These are phyloP conservation scores for Ogataea methanolica DNA, from an alignment of 805 yeast genomes.

Conservation along the genomic window DNA sequence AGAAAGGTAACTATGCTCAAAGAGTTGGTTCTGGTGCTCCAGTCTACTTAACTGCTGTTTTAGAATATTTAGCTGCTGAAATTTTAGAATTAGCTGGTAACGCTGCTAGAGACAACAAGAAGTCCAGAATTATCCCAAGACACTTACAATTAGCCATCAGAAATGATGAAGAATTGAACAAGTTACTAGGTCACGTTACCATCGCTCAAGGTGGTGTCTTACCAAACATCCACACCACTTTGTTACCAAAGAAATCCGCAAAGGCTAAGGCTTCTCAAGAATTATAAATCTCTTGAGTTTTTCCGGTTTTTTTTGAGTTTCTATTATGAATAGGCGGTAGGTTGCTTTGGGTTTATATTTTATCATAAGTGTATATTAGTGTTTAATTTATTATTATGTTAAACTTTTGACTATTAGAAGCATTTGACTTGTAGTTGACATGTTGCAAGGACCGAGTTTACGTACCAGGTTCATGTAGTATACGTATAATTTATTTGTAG, in stretches of 20 bases:
- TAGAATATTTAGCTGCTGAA: conserved; percentile 97
- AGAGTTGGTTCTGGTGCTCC: conserved; percentile 99
- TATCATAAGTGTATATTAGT: conserved; percentile 26
- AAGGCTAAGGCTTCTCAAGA: conserved; percentile 55
- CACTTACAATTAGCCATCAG: conserved; percentile 98
- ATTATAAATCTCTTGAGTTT: conserved; percentile 33
- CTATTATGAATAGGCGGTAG: conserved; percentile 8
- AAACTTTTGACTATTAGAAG: conserved; percentile 1
- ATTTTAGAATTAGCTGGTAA: conserved; percentile 97
- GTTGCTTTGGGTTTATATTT: conserved; percentile 11
- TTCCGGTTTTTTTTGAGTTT: conserved; percentile 4
- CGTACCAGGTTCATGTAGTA: no score
- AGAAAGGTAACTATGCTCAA: conserved; percentile 98
- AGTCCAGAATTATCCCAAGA: conserved; percentile 98
- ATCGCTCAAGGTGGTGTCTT: conserved; percentile 99
- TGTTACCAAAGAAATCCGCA: conserved; percentile 62
- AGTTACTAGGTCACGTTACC: conserved; percentile 85
- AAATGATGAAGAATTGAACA: conserved; percentile 98
- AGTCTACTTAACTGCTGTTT: conserved; percentile 93
- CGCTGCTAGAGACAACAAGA: conserved; percentile 98
- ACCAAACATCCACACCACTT: conserved; percentile 93
- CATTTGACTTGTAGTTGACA: background rate
- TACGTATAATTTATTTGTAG: no score
- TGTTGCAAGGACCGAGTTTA: no score
- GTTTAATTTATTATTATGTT: conserved; percentile 15